phyloP scores from a whole-genome alignment of 2,329 filamentous ascomycete genomes.

The Penicillium hordei region DNA sequence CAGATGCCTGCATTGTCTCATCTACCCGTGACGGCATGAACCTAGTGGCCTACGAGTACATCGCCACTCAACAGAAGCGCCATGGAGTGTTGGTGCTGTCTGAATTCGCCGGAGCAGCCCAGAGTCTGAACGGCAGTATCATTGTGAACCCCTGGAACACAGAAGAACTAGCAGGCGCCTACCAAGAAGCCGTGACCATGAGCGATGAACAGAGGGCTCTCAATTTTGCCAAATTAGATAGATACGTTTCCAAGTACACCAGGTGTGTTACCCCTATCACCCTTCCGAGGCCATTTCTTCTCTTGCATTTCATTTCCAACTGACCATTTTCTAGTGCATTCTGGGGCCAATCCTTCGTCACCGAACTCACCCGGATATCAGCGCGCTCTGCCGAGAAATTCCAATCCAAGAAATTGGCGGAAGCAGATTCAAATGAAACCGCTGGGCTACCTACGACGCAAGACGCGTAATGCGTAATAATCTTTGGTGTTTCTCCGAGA shows the following conservation, averaged over 20 bases:
- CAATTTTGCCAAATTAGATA: constrained; percentile 89
- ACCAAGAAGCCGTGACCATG: constrained; percentile 97
- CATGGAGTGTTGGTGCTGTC: constrained; percentile 94
- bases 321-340: constrained; percentile 62
- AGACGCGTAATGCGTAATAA: constrained; percentile 8
- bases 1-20: constrained; percentile 87
- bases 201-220: constrained; percentile 78
- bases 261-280: constrained; percentile 51
- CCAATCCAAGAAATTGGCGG: constrained; percentile 32
- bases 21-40: constrained; percentile 99
- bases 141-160: constrained; percentile 99
- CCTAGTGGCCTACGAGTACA: constrained; percentile 96
- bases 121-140: constrained; percentile 87
- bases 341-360: constrained; percentile 93
- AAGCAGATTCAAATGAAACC: constrained; percentile 2
- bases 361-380: constrained; percentile 68
- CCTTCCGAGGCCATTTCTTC: not conserved
- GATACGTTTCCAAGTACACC: constrained; percentile 97
- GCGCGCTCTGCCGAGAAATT: constrained; percentile 40
- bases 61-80: constrained; percentile 84
- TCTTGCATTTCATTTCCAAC: not conserved
- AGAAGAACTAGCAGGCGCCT: constrained; percentile 86
- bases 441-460: not conserved
- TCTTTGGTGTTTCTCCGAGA: constrained; percentile 1
- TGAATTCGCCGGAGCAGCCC: constrained; percentile 93